Evolutionary conservation across 148 eudicot genomes (phyloP).

Genomic region (Fagopyrum esculentum): DNA sequence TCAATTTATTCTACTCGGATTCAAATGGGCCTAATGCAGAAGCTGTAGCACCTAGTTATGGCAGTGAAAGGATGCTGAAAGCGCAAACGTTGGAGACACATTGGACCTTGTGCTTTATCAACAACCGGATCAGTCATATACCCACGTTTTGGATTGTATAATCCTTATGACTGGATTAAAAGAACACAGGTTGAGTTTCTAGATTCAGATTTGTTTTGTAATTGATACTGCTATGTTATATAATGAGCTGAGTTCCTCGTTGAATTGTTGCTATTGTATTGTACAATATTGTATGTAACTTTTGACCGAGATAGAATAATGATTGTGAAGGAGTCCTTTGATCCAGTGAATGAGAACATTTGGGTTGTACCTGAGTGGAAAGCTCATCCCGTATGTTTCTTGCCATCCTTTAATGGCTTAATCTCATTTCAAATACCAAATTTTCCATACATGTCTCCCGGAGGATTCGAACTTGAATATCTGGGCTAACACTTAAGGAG

Average conservation of each 20-base stretch:
- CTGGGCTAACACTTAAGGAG: no score
- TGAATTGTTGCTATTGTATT: not conserved
- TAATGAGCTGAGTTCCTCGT: not conserved
- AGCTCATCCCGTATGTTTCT: constrained; percentile 61
- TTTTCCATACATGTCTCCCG: no score
- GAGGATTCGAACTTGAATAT: no score
- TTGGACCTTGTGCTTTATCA: not conserved
- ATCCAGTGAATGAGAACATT: constrained; percentile 77
- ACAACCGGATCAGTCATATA: not conserved
- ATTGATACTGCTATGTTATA: not conserved
- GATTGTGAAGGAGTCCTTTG: constrained; percentile 69
- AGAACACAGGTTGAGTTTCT: constrained; percentile 53
- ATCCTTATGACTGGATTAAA: constrained; percentile 83
- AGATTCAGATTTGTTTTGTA: not conserved
- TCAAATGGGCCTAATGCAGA: not conserved
- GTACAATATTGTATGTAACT: not conserved
- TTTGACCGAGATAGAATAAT: not conserved
- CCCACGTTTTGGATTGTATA: constrained; percentile 18
- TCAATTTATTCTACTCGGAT: not conserved
- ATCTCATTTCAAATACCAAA: no score
- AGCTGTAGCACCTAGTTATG: not conserved
- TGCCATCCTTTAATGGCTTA: not conserved
- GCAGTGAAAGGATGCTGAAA: not conserved
- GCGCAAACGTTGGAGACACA: no score
- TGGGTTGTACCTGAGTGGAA: constrained; percentile 98